Conservation (phyloP, 345 rosid genomes). For the Pelargonium nanum region DNA sequence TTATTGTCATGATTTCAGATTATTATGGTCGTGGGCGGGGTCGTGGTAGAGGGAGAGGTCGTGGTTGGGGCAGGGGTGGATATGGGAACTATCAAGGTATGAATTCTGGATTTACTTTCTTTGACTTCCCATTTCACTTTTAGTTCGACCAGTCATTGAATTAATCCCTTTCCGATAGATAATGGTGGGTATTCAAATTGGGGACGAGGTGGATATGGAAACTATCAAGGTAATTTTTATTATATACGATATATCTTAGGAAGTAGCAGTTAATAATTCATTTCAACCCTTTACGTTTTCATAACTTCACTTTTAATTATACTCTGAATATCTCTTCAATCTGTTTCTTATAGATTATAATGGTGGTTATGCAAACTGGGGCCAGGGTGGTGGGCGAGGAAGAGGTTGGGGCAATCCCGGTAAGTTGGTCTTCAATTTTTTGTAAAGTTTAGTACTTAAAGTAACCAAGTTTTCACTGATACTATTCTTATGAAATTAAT, state of each 20-base stretch:
- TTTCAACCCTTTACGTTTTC: too few relatives aligned
- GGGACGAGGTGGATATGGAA: neutral
- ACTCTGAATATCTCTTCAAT: neutral
- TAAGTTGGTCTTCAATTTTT: conserved; percentile 15
- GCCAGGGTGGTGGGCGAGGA: conserved; percentile 40
- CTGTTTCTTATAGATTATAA: neutral
- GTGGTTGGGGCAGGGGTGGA: conserved; percentile 34
- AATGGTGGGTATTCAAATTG: conserved; percentile 16
- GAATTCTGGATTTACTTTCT: neutral
- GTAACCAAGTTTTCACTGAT: too few relatives aligned
- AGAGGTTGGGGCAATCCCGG: conserved; percentile 43
- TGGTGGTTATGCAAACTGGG: conserved; percentile 21
- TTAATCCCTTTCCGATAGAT: conserved; percentile 6
- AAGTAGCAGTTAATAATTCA: too few relatives aligned
- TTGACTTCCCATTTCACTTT: neutral
- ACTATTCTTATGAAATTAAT: too few relatives aligned
- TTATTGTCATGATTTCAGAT: conserved; percentile 26
- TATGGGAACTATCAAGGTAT: conserved; percentile 27
- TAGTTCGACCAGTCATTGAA: too few relatives aligned
- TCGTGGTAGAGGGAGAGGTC: conserved; percentile 44
- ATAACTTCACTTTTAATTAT: neutral
- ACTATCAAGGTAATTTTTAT: neutral
- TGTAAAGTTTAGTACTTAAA: too few relatives aligned
- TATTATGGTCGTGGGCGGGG: conserved; percentile 34
- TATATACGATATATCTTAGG: neutral